Percentiles rank a stretch among this genome's conserved stretches.
These are phyloP conservation scores for Melampsora larici-populina DNA, from an alignment of 1,284 basidiomycete species.

Conservation along the genomic window DNA sequence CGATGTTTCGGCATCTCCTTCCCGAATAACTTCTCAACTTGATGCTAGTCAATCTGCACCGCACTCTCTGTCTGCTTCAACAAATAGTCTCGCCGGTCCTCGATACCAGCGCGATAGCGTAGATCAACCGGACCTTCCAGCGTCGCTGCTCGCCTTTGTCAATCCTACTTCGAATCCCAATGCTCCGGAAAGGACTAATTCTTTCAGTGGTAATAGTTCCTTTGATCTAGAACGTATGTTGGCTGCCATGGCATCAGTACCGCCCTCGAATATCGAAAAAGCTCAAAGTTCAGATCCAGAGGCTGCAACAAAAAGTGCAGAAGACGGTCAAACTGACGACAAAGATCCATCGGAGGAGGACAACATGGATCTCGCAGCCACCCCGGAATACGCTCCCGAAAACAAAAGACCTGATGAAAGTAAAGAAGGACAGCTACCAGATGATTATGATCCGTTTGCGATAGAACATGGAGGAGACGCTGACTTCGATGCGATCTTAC, in stretches of 20 bases:
- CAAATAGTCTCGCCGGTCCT: background rate
- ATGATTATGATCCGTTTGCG: conserved; percentile 43
- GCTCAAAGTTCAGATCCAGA: background rate
- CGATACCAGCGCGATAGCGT: background rate
- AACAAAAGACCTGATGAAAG: background rate
- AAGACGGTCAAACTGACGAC: background rate
- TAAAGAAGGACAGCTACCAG: conserved; percentile 8
- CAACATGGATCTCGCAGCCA: conserved; percentile 38
- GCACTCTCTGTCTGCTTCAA: background rate
- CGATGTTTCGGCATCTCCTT: background rate
- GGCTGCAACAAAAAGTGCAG: background rate
- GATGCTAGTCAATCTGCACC: background rate
- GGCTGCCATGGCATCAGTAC: conserved; percentile 32
- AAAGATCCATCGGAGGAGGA: conserved; percentile 28
- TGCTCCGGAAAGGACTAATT: background rate
- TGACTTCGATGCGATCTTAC: conserved; percentile 41
- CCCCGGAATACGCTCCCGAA: conserved; percentile 27
- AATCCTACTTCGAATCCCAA: background rate
- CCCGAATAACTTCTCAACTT: background rate
- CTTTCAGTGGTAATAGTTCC: background rate
- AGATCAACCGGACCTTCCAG: conserved; percentile 2
- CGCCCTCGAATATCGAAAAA: conserved; percentile 7
- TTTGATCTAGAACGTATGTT: conserved; percentile 40
- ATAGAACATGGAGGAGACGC: conserved; percentile 37
- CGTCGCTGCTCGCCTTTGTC: background rate